phyloP scores from a whole-genome alignment of 441 rosid genomes.

The Pelargonium cotyledonis region DNA sequence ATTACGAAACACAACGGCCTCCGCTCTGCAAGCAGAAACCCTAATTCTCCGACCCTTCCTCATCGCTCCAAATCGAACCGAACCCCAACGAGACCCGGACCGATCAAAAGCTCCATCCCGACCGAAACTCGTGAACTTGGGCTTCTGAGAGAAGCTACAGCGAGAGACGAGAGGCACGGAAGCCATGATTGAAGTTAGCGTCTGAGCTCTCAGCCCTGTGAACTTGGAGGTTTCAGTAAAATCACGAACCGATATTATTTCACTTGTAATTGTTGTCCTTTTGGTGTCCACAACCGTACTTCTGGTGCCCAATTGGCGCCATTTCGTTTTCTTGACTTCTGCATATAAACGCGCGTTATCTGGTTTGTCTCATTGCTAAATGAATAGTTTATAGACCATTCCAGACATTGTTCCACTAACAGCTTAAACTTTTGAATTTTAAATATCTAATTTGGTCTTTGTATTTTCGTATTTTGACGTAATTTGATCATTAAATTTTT shows the following conservation, averaged over 20 bases:
- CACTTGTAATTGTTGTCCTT: not conserved
- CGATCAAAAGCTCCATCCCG: slow-evolving; percentile 14
- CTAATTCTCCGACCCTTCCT: slow-evolving; percentile 30
- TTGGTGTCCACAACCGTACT: slow-evolving; percentile 43
- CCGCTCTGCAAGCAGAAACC: slow-evolving; percentile 44
- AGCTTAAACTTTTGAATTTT: no score
- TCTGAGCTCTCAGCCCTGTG: slow-evolving; percentile 1
- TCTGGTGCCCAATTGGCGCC: slow-evolving; percentile 51
- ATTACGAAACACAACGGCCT: slow-evolving; percentile 54
- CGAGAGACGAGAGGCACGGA: slow-evolving; percentile 25
- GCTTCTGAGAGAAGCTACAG: slow-evolving; percentile 15
- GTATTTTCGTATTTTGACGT: no score
- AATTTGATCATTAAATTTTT: no score
- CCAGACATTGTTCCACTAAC: no score
- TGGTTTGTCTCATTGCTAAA: no score
- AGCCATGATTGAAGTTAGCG: slow-evolving; percentile 20
- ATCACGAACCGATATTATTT: not conserved
- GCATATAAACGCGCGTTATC: no score
- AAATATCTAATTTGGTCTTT: no score
- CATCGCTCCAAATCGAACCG: slow-evolving; percentile 19
- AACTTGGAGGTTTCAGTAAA: slow-evolving; percentile 11
- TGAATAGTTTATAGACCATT: no score
- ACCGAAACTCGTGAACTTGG: not conserved
- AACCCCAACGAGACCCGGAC: slow-evolving; percentile 4
- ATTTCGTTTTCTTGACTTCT: slow-evolving; percentile 46